Conservation (phyloP, 2,329 filamentous ascomycete genomes). For the Colletotrichum lindemuthianum region DNA sequence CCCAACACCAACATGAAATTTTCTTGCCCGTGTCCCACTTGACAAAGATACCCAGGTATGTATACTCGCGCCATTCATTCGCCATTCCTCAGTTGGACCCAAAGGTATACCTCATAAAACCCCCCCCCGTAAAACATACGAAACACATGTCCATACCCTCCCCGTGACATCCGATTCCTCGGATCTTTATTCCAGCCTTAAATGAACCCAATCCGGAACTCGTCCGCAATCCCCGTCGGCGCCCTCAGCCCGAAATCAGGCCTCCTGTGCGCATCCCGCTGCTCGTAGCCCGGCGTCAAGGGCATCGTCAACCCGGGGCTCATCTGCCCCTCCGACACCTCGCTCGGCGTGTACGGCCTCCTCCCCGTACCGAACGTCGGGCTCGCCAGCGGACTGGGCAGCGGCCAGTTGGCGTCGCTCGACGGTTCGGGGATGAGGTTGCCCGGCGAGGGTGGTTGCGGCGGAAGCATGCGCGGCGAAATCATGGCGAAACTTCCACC, state of each 20-base stretch:
- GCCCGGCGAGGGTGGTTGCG: conserved; percentile 20
- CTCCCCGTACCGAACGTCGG: conserved; percentile 29
- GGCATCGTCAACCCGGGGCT: conserved; percentile 15
- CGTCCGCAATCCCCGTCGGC: conserved; percentile 36
- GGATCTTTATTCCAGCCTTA: background rate
- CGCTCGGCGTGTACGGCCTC: conserved; percentile 27
- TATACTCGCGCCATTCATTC: conserved; percentile 8
- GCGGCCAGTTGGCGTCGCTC: conserved; percentile 29
- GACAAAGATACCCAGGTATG: background rate
- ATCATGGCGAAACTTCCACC: conserved; percentile 21
- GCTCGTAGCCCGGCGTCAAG: background rate
- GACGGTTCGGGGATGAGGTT: conserved; percentile 14
- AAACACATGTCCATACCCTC: background rate
- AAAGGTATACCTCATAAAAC: conserved; percentile 5
- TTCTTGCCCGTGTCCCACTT: background rate
- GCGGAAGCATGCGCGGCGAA: conserved; percentile 26
- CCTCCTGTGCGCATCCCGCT: conserved; percentile 6
- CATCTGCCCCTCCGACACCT: conserved; percentile 20
- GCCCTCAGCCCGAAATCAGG: conserved; percentile 35
- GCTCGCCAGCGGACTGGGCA: conserved; percentile 31
- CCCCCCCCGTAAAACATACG: background rate
- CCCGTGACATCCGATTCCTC: background rate
- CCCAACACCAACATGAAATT: conserved; percentile 7
- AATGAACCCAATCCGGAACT: conserved; percentile 36
- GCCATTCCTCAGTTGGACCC: background rate